These are phyloP conservation scores for Eucalyptus polybractea DNA, from an alignment of 345 rosid genomes.

Conservation along the genomic window DNA sequence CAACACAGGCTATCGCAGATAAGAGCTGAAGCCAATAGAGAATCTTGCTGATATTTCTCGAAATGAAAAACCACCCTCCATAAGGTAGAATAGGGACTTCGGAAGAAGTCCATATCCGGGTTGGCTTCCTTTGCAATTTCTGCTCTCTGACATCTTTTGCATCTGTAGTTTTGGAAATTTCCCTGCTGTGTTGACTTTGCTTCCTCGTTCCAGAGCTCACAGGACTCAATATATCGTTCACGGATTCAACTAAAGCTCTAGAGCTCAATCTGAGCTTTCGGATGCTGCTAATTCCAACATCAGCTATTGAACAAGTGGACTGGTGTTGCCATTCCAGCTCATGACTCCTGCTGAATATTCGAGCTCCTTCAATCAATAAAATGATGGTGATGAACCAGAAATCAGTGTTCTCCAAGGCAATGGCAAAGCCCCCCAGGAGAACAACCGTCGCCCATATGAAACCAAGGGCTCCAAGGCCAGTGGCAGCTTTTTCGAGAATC, in stretches of 20 bases:
- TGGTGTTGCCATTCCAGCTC: slow-evolving; percentile 91
- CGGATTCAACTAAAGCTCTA: slow-evolving; percentile 1
- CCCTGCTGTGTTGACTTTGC: neutral
- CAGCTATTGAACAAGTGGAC: slow-evolving; percentile 59
- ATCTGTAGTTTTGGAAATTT: neutral
- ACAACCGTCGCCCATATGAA: slow-evolving; percentile 94
- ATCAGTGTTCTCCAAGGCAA: slow-evolving; percentile 53
- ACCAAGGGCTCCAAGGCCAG: slow-evolving; percentile 67
- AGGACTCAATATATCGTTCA: slow-evolving; percentile 5
- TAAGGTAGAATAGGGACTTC: slow-evolving; percentile 72
- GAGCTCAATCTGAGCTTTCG: slow-evolving; percentile 40
- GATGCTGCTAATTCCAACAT: slow-evolving; percentile 57
- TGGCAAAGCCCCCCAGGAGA: slow-evolving; percentile 77
- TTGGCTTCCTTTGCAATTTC: slow-evolving; percentile 7
- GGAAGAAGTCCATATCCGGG: slow-evolving; percentile 42
- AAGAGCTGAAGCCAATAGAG: slow-evolving; percentile 79
- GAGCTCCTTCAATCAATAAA: slow-evolving; percentile 59
- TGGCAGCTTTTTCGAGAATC: slow-evolving; percentile 63
- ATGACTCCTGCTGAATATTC: slow-evolving; percentile 74
- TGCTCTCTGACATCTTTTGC: neutral
- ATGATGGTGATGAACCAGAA: slow-evolving; percentile 72
- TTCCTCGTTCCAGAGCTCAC: neutral
- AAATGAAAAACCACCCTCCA: slow-evolving; percentile 51
- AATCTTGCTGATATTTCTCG: slow-evolving; percentile 52
- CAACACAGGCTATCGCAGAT: slow-evolving; percentile 59